Base-by-base conservation (phyloP, 306 rosid species). In the Vigna angularis region DNA sequence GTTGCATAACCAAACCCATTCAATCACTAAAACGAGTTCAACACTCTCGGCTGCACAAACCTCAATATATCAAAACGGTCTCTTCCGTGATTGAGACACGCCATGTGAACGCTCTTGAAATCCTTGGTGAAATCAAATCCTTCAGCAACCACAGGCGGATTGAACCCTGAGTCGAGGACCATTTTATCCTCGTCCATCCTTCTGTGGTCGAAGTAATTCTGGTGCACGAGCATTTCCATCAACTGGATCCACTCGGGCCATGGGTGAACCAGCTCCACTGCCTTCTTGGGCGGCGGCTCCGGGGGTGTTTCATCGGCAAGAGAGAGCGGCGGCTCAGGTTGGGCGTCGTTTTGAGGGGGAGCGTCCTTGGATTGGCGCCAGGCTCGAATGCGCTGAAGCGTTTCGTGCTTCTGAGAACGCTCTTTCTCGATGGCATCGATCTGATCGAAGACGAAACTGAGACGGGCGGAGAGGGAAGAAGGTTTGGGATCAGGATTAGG, bases 191-290 rank as follows among this genome's bases (percentile, higher is more conserved):
- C 99, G 40, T 93, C 97, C 48, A 16, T 85, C 75, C 99, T 89
- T 82, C 79, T 66, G 14, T 91, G 98, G 66, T 93, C 99, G 32
- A 93, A 95, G 87, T 95, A 95, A 61, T 93, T 91, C 86, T 93
- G 98, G 83, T 85, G 87, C 75, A 95, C 98, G 85, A 95, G 79
- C 76, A 90, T 93, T 87, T 93, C 96, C 93, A 95, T 89, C 82
- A 95, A 71, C 34, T 93, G 98, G 17, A 95, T 85, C 99, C 99
- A 95, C 87, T 95, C 97, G 59, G 98, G 96, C 99, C 99, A 95
- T 1, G 98, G 98, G 48, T 95, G 99, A 70, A 89, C 91, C 82
- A 95, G 48, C 82, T 93, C 98, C 80, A 88, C 89, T 76, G 70
- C 89, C 42, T 75, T 66, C 79, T 77, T 78, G 56, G 53, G 47